phyloP scores from a whole-genome alignment of 2,329 filamentous ascomycete species.

The Penicillium corylophilum region DNA sequence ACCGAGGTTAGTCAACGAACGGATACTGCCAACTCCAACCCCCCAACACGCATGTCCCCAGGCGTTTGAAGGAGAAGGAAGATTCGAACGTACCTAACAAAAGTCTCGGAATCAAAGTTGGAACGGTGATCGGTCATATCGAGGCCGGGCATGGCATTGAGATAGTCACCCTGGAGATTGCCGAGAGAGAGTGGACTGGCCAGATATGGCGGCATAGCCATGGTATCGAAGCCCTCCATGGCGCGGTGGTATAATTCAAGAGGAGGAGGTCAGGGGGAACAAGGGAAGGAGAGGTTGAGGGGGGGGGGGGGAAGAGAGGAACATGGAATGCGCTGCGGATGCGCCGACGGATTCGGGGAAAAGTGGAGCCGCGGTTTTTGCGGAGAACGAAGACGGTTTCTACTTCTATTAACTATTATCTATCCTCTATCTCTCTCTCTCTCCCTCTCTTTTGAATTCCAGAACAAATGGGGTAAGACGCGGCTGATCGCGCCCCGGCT shows the following conservation, averaged over 20 bases:
- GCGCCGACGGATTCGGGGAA: conserved; percentile 29
- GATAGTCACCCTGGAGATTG: conserved; percentile 51
- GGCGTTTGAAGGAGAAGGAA: background rate
- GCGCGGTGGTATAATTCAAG: conserved; percentile 16
- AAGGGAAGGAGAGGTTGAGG: conserved; percentile 5
- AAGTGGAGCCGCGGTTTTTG: conserved; percentile 29
- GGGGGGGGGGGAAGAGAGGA: background rate
- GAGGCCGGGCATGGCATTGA: conserved; percentile 51
- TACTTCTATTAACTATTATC: too few species aligned
- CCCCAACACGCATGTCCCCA: too few species aligned
- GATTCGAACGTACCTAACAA: conserved; percentile 59
- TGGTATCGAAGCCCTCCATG: conserved; percentile 60
- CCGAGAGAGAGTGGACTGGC: conserved; percentile 57
- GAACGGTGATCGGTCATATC: conserved; percentile 60
- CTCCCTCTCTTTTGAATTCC: background rate
- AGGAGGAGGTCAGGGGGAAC: conserved; percentile 9
- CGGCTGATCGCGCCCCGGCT: conserved; percentile 7
- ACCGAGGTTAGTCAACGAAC: background rate
- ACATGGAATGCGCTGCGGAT: conserved; percentile 14
- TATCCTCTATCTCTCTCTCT: background rate
- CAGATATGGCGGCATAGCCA: conserved; percentile 61
- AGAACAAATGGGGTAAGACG: background rate
- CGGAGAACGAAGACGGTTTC: conserved; percentile 25
- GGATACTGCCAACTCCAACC: too few species aligned
- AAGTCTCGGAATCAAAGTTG: conserved; percentile 60